Evolutionary conservation across 805 yeast species (phyloP).

Genomic region (Yarrowia sp.): DNA sequence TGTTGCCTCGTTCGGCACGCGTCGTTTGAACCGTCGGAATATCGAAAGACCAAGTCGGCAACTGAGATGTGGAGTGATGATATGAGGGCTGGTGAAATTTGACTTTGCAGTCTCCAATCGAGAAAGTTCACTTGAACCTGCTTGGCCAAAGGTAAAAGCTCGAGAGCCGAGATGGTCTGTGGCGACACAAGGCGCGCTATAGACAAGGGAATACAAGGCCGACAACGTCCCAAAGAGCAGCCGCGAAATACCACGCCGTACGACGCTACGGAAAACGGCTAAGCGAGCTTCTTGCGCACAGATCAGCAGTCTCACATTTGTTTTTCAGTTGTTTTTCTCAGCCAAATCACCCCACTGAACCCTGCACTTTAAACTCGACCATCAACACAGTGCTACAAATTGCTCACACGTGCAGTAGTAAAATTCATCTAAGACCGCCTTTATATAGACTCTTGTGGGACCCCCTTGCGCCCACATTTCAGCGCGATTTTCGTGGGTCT

Average conservation of each 20-base stretch:
- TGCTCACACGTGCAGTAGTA: conserved; percentile 19
- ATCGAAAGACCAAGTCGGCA: conserved; percentile 2
- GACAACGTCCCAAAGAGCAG: too few relatives aligned
- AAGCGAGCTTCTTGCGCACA: not conserved
- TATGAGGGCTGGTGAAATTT: conserved; percentile 15
- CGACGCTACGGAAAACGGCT: too few relatives aligned
- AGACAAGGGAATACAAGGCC: too few relatives aligned
- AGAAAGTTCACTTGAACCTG: conserved; percentile 14
- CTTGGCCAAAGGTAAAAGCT: conserved; percentile 12
- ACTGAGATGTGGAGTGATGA: conserved; percentile 17
- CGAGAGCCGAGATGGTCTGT: not conserved
- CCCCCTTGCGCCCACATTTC: not conserved
- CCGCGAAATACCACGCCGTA: too few relatives aligned
- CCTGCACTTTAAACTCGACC: conserved; percentile 1
- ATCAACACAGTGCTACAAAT: not conserved
- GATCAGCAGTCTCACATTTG: not conserved
- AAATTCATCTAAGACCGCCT: conserved; percentile 11
- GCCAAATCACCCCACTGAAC: conserved; percentile 16
- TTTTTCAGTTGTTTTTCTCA: too few relatives aligned
- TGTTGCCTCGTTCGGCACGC: too few relatives aligned
- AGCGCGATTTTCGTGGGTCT: not conserved
- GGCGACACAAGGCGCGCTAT: not conserved
- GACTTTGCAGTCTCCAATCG: not conserved
- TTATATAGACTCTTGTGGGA: not conserved
- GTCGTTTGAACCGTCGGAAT: not conserved